Evolutionary conservation across 306 rosid genomes (phyloP).

Genomic region (Lupinus albus): DNA sequence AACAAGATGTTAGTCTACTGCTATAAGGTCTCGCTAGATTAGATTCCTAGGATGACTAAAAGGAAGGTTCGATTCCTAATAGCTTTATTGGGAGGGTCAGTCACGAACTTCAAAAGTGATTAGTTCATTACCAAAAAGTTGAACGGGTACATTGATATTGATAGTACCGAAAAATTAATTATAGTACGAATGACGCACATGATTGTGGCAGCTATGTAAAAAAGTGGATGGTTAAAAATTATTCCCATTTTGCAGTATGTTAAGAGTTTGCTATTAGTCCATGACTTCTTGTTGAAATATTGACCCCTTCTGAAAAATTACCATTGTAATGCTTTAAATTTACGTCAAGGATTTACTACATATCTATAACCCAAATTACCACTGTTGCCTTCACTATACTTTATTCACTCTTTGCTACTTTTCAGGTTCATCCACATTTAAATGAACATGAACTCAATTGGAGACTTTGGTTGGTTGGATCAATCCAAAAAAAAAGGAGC

Average conservation of each 20-base stretch:
- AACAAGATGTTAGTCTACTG: too few relatives aligned
- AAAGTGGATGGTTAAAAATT: slow-evolving; percentile 3
- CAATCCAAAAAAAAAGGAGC: slow-evolving; percentile 24
- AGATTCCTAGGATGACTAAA: too few relatives aligned
- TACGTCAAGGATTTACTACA: background rate
- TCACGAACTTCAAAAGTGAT: too few relatives aligned
- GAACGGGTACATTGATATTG: too few relatives aligned
- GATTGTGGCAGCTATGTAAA: background rate
- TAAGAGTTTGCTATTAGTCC: background rate
- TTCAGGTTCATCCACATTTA: slow-evolving; percentile 36
- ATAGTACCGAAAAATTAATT: too few relatives aligned
- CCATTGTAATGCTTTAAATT: background rate
- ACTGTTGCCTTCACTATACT: background rate
- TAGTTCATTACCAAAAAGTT: too few relatives aligned
- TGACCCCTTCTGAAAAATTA: slow-evolving; percentile 15
- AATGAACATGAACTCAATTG: slow-evolving; percentile 10
- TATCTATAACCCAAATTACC: background rate
- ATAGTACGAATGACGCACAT: background rate
- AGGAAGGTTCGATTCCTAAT: too few relatives aligned
- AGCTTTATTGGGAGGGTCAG: too few relatives aligned
- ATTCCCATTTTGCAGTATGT: background rate
- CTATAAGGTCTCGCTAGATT: too few relatives aligned
- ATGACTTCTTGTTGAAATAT: background rate
- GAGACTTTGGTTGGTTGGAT: background rate
- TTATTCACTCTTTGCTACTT: slow-evolving; percentile 2